A percentile compares a stretch with the other conserved stretches of the same genome.
Conservation (phyloP, 75 land plant species). For the Sequoiadendron giganteum region DNA sequence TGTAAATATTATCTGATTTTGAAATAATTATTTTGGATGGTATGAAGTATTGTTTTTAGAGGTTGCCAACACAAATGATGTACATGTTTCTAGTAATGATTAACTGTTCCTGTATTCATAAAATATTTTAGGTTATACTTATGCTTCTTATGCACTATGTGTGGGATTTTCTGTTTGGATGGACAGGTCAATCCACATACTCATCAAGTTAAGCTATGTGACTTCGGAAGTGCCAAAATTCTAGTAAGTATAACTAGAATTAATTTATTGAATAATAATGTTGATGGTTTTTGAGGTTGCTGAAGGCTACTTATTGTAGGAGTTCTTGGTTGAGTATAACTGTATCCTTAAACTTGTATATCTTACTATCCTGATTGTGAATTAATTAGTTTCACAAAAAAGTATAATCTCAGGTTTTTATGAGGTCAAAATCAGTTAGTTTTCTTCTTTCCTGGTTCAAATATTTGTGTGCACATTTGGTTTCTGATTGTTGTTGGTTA, state of each 20-base stretch:
- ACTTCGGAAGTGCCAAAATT: slow-evolving; percentile 94
- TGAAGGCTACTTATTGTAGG: not conserved
- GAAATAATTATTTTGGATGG: not conserved
- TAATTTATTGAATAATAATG: not conserved
- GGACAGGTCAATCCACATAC: slow-evolving; percentile 87
- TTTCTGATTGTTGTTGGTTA: not conserved
- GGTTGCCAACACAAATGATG: not conserved
- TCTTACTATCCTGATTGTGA: not conserved
- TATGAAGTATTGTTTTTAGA: not conserved
- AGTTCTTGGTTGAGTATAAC: not conserved
- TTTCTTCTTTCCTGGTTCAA: not conserved
- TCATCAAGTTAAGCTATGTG: slow-evolving; percentile 90
- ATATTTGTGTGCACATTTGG: not conserved
- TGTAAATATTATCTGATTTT: not conserved
- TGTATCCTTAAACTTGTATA: not conserved
- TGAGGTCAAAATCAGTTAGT: not conserved
- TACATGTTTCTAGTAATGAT: not conserved
- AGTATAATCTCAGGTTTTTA: not conserved
- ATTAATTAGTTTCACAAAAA: not conserved
- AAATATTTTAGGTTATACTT: not conserved
- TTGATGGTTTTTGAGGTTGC: not conserved
- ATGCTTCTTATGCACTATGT: not conserved
- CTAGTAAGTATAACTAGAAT: slow-evolving; percentile 58
- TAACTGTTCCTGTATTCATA: not conserved
- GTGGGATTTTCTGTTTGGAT: not conserved